Conservation (phyloP, 2,329 filamentous ascomycete genomes). For the Chalaropsis thielavioides region DNA sequence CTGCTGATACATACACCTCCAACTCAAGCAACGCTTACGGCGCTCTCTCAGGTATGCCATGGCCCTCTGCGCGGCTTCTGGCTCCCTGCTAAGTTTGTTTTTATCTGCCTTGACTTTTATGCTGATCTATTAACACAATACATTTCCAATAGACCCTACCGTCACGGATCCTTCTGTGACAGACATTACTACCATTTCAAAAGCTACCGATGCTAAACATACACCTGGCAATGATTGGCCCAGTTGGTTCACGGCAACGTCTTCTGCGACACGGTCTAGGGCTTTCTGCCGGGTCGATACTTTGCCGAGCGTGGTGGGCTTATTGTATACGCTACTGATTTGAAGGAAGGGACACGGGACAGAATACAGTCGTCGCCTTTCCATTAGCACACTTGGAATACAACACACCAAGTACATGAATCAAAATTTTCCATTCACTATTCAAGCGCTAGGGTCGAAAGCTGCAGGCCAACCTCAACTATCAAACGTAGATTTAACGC, state of each 20-base stretch:
- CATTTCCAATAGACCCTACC: not conserved
- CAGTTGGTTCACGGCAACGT: not conserved
- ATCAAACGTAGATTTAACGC: not conserved
- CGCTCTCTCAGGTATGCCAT: slow-evolving; percentile 3
- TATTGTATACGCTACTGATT: not conserved
- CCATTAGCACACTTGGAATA: not conserved
- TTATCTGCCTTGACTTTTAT: not conserved
- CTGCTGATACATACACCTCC: not conserved
- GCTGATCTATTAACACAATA: not conserved
- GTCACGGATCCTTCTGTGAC: not conserved
- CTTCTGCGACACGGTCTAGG: not conserved
- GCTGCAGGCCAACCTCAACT: not conserved
- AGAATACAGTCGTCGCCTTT: not conserved
- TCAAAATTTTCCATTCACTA: not conserved
- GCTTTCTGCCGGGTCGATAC: not conserved
- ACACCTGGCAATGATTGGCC: not conserved
- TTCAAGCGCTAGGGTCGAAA: not conserved
- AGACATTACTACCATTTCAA: not conserved
- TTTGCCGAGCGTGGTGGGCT: not conserved
- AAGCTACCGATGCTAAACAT: not conserved
- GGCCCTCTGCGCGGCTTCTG: not conserved
- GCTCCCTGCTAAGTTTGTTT: no score
- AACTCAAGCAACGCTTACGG: not conserved
- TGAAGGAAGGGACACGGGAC: not conserved
- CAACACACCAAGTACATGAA: not conserved